Base-by-base conservation (phyloP, 495 filamentous ascomycete genomes). In the Acidomyces sp. region DNA sequence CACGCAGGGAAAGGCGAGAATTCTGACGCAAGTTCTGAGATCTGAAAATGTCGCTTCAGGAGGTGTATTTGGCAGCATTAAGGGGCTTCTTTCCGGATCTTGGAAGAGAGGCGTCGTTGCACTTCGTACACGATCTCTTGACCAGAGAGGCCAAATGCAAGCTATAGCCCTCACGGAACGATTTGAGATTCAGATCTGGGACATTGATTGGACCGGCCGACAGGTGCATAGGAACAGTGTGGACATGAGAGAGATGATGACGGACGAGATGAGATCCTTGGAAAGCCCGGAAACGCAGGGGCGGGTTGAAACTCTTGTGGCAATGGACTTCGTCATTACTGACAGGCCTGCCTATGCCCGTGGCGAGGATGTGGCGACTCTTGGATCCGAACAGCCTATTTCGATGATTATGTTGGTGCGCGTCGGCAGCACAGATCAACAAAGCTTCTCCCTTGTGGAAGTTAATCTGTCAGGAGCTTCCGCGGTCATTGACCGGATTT, bases 181-280 rank as follows among this genome's bases (percentile, higher is more conserved):
- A 29, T 86, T 84, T 16, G 61, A 74, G 21, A 58, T 97, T 11
- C 77, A 90, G 42, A 69, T 77, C 9, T 97, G 90, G 90, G 79
- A 82, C 54, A 68, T 93, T 3, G 83, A 84, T 52, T 80, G 86
- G 58, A 78, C 82, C 25, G 86, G 86, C 20, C 80, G 70, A 15
- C 69, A 72, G 40, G 60, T 63, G 3, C 55, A 75, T 27, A 70
- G 66, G 45, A 62, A 58, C 34, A 68, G 75, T 34, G 59, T 66
- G 17, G 68, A 76, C 51, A 52, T 65, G 7, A 64, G 65, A 43
- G 46, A 55, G n/a, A 42, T 52, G 10, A 58, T 62, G 27, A 60
- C 59, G 16, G 22, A 37, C 11, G 46, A 45, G 32, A 27, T 46
- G 32, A 45, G 23, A 31, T 33, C 23, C n/a, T 23, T 20, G 9